phyloP scores from a whole-genome alignment of 2,329 filamentous ascomycete species.

The Septoria petroselini region DNA sequence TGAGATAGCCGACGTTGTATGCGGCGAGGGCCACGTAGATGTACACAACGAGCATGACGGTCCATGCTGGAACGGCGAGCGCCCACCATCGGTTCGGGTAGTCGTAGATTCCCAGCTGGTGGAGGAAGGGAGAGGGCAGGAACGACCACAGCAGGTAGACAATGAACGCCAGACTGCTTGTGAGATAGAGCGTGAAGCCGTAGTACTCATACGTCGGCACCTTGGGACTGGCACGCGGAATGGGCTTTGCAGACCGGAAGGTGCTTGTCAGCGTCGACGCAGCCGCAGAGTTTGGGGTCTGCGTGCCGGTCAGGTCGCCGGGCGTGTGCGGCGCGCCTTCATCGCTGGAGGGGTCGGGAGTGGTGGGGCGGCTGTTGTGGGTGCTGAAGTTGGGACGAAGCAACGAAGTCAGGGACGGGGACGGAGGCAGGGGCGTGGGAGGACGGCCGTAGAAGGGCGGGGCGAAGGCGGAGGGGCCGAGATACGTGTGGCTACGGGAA shows the following conservation, averaged over 20 bases:
- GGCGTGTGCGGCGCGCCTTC: conserved; percentile 49
- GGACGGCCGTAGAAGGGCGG: conserved; percentile 97
- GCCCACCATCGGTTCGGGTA: conserved; percentile 99
- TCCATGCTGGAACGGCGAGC: conserved; percentile 82
- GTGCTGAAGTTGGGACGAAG: conserved; percentile 65
- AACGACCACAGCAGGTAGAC: conserved; percentile 79
- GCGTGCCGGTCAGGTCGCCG: conserved; percentile 37
- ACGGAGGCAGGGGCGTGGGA: conserved; percentile 90
- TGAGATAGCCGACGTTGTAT: conserved; percentile 88
- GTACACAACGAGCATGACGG: conserved; percentile 84
- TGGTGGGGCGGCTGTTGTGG: conserved; percentile 80
- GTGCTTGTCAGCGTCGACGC: conserved; percentile 54
- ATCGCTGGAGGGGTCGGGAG: conserved; percentile 85
- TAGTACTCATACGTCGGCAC: conserved; percentile 99
- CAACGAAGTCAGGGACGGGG: conserved; percentile 86
- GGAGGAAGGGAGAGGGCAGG: conserved; percentile 84
- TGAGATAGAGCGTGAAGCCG: conserved; percentile 93
- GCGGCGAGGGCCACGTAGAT: conserved; percentile 89
- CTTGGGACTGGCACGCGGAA: conserved; percentile 82
- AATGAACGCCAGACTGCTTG: conserved; percentile 75
- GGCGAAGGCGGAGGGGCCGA: conserved; percentile 51
- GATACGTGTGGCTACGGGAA: conserved; percentile 47
- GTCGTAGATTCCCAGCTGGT: conserved; percentile 91
- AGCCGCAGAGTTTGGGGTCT: conserved; percentile 54
- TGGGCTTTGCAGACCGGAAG: conserved; percentile 57